A percentile compares a stretch with the other conserved stretches of the same genome.
phyloP scores from a whole-genome alignment of 2,329 filamentous ascomycete species.

The Coniochaeta sp. region DNA sequence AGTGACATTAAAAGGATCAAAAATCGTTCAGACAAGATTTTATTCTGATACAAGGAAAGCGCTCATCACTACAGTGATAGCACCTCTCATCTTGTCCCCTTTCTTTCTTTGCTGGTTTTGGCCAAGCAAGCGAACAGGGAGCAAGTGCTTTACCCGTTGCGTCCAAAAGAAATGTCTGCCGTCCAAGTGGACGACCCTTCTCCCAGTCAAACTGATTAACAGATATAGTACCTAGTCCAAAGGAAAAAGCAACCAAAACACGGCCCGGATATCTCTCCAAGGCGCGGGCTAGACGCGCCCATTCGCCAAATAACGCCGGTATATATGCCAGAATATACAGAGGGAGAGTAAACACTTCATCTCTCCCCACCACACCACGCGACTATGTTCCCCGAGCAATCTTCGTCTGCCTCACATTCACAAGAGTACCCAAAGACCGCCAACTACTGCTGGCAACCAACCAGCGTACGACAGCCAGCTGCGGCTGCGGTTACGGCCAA shows the following conservation, averaged over 20 bases:
- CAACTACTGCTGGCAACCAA: slow-evolving; percentile 32
- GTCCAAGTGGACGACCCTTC: too few species aligned
- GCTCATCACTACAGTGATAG: not conserved
- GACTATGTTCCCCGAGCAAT: too few species aligned
- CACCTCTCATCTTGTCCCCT: not conserved
- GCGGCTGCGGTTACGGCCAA: slow-evolving; percentile 13
- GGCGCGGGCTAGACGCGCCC: not conserved
- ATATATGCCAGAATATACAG: slow-evolving; percentile 1
- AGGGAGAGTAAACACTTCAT: not conserved
- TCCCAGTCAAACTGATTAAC: not conserved
- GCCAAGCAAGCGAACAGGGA: too few species aligned
- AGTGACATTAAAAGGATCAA: too few species aligned
- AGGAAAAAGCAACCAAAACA: not conserved
- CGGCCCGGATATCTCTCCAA: not conserved
- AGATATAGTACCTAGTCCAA: not conserved
- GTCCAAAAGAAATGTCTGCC: too few species aligned
- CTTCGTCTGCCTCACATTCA: slow-evolving; percentile 12
- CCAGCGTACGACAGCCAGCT: slow-evolving; percentile 31
- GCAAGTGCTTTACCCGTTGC: too few species aligned
- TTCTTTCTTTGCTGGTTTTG: too few species aligned
- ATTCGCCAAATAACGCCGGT: not conserved
- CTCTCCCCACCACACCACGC: not conserved
- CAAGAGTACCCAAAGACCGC: slow-evolving; percentile 29
- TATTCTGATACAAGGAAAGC: not conserved
- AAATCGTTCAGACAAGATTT: not conserved